Base-by-base conservation (phyloP, 345 rosid species). In the Erucastrum elatum region DNA sequence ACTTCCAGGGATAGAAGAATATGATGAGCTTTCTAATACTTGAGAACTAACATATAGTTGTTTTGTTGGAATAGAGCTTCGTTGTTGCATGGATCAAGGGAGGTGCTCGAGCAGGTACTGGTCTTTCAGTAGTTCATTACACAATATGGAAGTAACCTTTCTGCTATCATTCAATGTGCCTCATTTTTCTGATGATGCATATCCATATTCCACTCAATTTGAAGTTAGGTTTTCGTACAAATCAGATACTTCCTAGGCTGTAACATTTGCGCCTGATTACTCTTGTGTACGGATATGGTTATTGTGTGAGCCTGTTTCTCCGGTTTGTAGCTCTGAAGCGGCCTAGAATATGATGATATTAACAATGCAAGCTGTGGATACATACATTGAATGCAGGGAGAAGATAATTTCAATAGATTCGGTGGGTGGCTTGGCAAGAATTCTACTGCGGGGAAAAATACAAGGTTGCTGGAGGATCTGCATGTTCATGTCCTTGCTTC, bases 381-480 rank as follows among this genome's bases (percentile, higher is more conserved):
- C 60, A 34, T 46, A 60, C 71, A 61, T 67, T 66, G 15, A 61
- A 76, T 84, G 72, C 90, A 95, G 99, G 99, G 99, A 64, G 99
- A 95, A 82, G 81, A 91, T 31, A 95, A 93, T 83, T 91, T 85
- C 85, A 95, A 95, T 79, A 87, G 97, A 77, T 93, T 95, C 84
- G 94, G 99, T 82, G 96, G 97, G 35, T 95, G 98, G 98, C 88
- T 95, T 68, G 99, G 99, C 75, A 95, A 90, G 85, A 95, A 91
- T 78, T 95, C 99, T 70, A 87, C 98, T 12, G 84, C 80, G 63
- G 87, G 98, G 7, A 95, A 91, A 82, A 90, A 91, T 81, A 81
- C 68, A 79, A 88, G 99, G 87, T 91, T 95, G 73, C 83, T 95
- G 86, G 98, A 95, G 76, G 92, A 93, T 86, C 77, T 93, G 75